phyloP scores from a whole-genome alignment of 176 grass and related monocot species.

The Eremochloa ophiuroides region DNA sequence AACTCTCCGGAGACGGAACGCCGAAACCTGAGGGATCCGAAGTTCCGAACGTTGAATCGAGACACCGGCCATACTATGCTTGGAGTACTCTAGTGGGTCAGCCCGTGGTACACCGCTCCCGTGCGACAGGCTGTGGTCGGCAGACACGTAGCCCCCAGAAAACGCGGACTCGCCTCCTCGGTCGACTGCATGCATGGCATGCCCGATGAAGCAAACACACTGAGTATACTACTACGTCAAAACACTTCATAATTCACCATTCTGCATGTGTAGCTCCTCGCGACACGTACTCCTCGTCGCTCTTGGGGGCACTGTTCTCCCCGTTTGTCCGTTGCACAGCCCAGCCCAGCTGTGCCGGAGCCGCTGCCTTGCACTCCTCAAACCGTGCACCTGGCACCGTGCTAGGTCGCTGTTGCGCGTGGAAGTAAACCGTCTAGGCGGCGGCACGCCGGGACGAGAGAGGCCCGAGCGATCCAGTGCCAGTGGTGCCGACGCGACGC shows the following conservation, averaged over 20 bases:
- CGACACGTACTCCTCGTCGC: conserved; percentile 4
- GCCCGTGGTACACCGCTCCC: no score
- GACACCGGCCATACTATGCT: background rate
- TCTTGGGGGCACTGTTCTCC: background rate
- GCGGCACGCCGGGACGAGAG: background rate
- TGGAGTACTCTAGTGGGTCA: background rate
- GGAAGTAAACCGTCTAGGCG: background rate
- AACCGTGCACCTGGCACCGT: background rate
- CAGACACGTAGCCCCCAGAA: no score
- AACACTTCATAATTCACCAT: no score
- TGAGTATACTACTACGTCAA: no score
- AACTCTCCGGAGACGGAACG: background rate
- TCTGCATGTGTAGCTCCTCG: no score
- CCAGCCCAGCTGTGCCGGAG: background rate
- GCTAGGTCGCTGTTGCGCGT: background rate
- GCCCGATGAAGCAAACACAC: no score
- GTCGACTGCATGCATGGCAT: no score
- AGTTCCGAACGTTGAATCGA: background rate
- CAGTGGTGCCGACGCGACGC: background rate
- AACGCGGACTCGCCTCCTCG: no score
- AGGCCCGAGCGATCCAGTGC: background rate
- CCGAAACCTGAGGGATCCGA: background rate
- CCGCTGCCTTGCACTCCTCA: background rate
- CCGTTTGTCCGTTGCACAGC: conserved; percentile 6
- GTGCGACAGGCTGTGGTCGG: no score